Base-by-base conservation (phyloP, 805 yeast species). In the Saccharomycopsis sp. region DNA sequence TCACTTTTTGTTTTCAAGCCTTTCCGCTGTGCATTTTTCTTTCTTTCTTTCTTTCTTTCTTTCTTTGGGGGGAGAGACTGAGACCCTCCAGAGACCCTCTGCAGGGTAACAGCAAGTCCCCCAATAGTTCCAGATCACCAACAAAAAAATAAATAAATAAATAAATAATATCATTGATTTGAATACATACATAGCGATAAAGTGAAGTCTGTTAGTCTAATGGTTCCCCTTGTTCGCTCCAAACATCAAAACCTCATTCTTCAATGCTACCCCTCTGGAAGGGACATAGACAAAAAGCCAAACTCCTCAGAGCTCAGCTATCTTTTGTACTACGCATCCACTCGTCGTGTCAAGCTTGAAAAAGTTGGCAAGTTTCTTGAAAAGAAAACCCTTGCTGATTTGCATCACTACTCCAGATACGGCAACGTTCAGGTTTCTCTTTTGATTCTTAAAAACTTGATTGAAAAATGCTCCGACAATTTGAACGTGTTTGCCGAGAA, bases 251-350 rank as follows among this genome's bases (percentile, higher is more conserved):
- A 84, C 54, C 68, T 88, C 53, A 83, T 92, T 29, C 71, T 81
- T 38, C 95, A 85, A 59, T 92, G 97, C 64, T 89, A 89, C 58
- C 97, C 95, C 4, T 73, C 92, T 2, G 96, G 96, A 2, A 71
- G 86, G 46, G 80, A 77, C 5, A 71, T 72, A 4, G 97, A 88
- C 54, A 88, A 88, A 63, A 80, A 81, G 53, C 95, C 98, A 12
- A 88, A 89, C 58, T 77, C 94, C 2, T 85, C 94, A 16, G 97
- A 92, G 58, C 69, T 94, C 35, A 80, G 94, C 45, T 86, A 87
- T 56, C 67, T 89, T 50, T 63, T 89, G 23, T 89, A 82, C 65
- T 89, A 89, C 58, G 95, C 95, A 16, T 78, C 94, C 30, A 80
- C 96, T 3, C 69, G 96, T 52, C 69, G 96, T 41, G 80, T 86